Evolutionary conservation across 2,329 filamentous ascomycete genomes (phyloP).

Genomic region (Scytalidium lignicola): DNA sequence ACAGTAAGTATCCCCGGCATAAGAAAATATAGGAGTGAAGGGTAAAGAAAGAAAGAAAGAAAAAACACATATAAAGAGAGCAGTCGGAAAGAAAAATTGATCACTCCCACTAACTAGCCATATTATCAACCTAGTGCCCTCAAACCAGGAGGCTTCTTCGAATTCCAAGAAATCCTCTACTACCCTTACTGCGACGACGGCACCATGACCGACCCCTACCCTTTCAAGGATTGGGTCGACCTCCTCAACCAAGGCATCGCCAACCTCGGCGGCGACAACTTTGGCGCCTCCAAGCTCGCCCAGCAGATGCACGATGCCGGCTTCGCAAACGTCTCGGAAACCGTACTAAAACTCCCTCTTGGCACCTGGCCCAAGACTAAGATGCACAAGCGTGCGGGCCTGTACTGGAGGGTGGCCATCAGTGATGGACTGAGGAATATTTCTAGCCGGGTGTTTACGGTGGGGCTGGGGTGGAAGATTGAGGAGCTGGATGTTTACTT

Average conservation of each 20-base stretch:
- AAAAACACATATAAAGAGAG: not conserved
- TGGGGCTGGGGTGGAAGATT: constrained; percentile 1
- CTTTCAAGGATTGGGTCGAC: constrained; percentile 19
- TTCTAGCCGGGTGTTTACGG: not conserved
- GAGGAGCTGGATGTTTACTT: constrained; percentile 1
- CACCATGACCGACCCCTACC: constrained; percentile 24
- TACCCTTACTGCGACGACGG: constrained; percentile 37
- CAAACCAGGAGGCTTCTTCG: constrained; percentile 42
- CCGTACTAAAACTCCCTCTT: constrained; percentile 47
- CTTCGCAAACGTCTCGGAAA: constrained; percentile 50
- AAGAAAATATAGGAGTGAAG: no score
- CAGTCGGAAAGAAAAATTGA: no score
- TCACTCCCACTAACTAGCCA: no score
- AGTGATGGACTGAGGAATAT: constrained; percentile 4
- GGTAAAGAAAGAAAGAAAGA: not conserved
- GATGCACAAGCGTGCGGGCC: constrained; percentile 18
- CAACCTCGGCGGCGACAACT: constrained; percentile 15
- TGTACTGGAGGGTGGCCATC: constrained; percentile 9
- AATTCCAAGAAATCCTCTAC: constrained; percentile 39
- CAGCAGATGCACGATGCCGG: constrained; percentile 37
- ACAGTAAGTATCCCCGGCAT: no score
- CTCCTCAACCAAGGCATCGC: constrained; percentile 15
- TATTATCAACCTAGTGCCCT: constrained; percentile 27
- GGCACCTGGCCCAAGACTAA: constrained; percentile 46
- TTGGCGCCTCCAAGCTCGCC: constrained; percentile 19